Base-by-base conservation (phyloP, 2,329 filamentous ascomycete species). In the Stemphylium vesicarium region DNA sequence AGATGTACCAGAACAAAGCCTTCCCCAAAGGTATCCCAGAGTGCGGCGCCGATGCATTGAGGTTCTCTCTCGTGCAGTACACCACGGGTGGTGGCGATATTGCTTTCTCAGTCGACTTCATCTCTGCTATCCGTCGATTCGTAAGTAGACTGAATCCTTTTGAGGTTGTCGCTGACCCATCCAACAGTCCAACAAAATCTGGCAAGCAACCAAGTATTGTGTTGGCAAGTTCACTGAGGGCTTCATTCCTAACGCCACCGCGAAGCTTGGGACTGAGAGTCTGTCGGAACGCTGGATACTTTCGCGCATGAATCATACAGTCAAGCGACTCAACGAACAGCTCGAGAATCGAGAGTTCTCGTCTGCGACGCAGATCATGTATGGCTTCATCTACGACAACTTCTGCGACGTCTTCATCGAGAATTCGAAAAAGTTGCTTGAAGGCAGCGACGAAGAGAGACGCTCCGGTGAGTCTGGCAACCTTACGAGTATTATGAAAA, bases 131-230 rank as follows among this genome's bases (percentile, higher is more conserved):
- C 88, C n/a, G n/a, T n/a, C n/a, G n/a, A n/a, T n/a, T n/a, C n/a
- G n/a, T n/a, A n/a, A n/a, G n/a, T n/a, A n/a, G n/a, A n/a, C n/a
- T n/a, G n/a, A n/a, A n/a, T n/a, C n/a, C n/a, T n/a, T n/a, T n/a
- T n/a, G n/a, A n/a, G n/a, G n/a, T n/a, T n/a, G n/a, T n/a, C n/a
- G n/a, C n/a, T n/a, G n/a, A n/a, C n/a, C n/a, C n/a, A n/a, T 94
- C 59, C 89, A 92, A 72, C 98, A 98, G 84, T 97, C 92, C 37
- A 70, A 70, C 60, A 70, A 68, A 56, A 96, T 93, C 70, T 97
- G 94, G 81, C 92, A 98, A 80, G 94, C 95, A 40, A 95, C 90
- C 59, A 98, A 97, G 79, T 98, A 91, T 72, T 92, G 96, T n/a
- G 84, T 98, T 42, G 89, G 90, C 60, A 91, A 89, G n/a, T n/a